Conservation (phyloP, 2,329 filamentous ascomycete species). For the Colletotrichum sp. region DNA sequence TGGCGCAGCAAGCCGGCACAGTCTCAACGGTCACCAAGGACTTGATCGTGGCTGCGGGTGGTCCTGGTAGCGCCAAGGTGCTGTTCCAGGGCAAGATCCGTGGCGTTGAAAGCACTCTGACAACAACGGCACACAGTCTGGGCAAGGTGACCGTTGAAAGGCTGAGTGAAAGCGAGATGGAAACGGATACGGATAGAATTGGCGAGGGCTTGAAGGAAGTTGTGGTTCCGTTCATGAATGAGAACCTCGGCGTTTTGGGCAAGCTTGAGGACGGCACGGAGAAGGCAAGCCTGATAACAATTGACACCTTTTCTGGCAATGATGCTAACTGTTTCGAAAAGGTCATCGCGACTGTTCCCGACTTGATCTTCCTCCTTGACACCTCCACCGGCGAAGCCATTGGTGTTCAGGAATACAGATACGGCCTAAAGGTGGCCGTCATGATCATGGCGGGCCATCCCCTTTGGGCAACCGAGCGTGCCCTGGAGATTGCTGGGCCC, state of each 20-base stretch:
- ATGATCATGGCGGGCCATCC: slow-evolving; percentile 16
- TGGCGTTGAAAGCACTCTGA: slow-evolving; percentile 43
- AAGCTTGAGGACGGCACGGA: slow-evolving; percentile 23
- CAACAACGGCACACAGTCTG: slow-evolving; percentile 46
- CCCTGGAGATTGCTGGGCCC: slow-evolving; percentile 26
- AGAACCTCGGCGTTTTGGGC: slow-evolving; percentile 22
- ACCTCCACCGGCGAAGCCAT: slow-evolving; percentile 39
- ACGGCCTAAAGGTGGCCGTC: slow-evolving; percentile 28
- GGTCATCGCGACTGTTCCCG: slow-evolving; percentile 43
- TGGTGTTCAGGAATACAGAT: slow-evolving; percentile 41
- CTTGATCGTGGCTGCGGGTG: slow-evolving; percentile 43
- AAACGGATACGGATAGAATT: slow-evolving; percentile 31
- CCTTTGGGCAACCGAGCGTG: slow-evolving; percentile 20
- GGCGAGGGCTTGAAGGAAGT: slow-evolving; percentile 26
- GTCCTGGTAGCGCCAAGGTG: slow-evolving; percentile 24
- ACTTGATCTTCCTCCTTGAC: slow-evolving; percentile 44
- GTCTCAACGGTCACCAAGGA: slow-evolving; percentile 44
- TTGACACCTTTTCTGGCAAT: background rate
- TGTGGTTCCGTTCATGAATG: slow-evolving; percentile 24
- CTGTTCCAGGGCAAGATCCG: slow-evolving; percentile 33
- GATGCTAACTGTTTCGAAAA: background rate
- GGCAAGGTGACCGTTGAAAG: slow-evolving; percentile 44
- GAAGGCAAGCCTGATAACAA: slow-evolving; percentile 15
- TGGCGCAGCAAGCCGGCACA: slow-evolving; percentile 45
- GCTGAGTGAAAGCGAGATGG: slow-evolving; percentile 41